Evolutionary conservation across 2,329 filamentous ascomycete species (phyloP).

Genomic region (Pseudogymnoascus sp.): DNA sequence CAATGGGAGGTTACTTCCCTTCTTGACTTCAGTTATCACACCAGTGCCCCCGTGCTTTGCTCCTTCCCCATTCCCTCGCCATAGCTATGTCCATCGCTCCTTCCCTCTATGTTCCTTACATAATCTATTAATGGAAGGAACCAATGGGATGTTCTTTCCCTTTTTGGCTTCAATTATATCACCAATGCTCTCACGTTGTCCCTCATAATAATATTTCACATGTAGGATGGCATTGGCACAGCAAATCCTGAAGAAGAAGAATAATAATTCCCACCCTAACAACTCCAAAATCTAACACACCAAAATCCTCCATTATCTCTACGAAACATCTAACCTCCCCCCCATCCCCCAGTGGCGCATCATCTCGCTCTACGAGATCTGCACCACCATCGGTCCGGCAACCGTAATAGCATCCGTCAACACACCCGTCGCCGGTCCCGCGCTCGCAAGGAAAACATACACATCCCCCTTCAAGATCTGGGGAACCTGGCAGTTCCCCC

Average conservation of each 20-base stretch:
- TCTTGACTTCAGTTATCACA: not conserved
- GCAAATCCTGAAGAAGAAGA: not conserved
- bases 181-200: not conserved
- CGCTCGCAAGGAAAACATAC: constrained; percentile 58
- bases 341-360: not conserved
- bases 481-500: constrained; percentile 52
- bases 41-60: not conserved
- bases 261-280: not conserved
- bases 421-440: constrained; percentile 40
- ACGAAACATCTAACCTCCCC: not conserved
- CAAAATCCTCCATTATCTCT: not conserved
- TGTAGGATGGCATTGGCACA: not conserved
- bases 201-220: not conserved
- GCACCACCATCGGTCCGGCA: constrained; percentile 55
- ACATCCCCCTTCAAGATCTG: constrained; percentile 54
- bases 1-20: not conserved
- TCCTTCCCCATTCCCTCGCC: not conserved
- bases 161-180: not conserved
- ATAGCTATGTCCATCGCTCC: not conserved
- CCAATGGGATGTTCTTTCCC: not conserved
- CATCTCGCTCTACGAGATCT: constrained; percentile 35
- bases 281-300: not conserved
- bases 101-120: not conserved
- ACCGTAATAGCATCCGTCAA: constrained; percentile 56
- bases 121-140: not conserved